phyloP scores from a whole-genome alignment of 768 basidiomycete genomes.

The Hericium coralloides region DNA sequence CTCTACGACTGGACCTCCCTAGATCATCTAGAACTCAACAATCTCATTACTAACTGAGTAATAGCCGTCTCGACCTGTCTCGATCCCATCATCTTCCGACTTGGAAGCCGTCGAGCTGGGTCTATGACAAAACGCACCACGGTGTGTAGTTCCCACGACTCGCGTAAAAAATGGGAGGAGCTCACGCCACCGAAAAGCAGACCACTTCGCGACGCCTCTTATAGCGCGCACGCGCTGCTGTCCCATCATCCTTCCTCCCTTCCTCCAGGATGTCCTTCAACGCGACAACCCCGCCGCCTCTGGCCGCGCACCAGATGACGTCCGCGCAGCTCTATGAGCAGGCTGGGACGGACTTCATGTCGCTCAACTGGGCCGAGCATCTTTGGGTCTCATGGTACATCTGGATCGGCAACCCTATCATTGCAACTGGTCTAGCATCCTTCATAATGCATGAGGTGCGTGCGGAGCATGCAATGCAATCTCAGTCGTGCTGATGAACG shows the following conservation, averaged over 20 bases:
- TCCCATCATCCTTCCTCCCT: not conserved
- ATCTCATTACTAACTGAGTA: too few species aligned
- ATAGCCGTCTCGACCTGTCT: too few species aligned
- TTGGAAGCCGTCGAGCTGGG: too few species aligned
- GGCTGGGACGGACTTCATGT: slow-evolving; percentile 45
- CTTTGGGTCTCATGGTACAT: slow-evolving; percentile 85
- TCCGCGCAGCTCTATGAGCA: slow-evolving; percentile 43
- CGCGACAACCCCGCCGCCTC: slow-evolving; percentile 1
- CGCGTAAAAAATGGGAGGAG: not conserved
- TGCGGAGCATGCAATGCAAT: not conserved
- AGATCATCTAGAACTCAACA: too few species aligned
- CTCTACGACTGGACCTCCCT: too few species aligned
- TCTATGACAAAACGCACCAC: not conserved
- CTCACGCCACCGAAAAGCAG: not conserved
- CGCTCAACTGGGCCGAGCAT: slow-evolving; percentile 64
- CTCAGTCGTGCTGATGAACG: not conserved
- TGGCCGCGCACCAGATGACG: slow-evolving; percentile 8
- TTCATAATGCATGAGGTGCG: slow-evolving; percentile 92
- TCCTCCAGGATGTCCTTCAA: slow-evolving; percentile 12
- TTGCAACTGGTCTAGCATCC: slow-evolving; percentile 90
- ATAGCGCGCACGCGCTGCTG: not conserved
- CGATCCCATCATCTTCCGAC: too few species aligned
- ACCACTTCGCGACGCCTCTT: not conserved
- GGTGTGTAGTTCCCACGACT: not conserved
- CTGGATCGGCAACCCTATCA: slow-evolving; percentile 76